Percentiles rank a stretch among this genome's conserved stretches.
These are phyloP conservation scores for Phytophthora megakarya DNA, from an alignment of 352 stramenopile genomes.

Conservation along the genomic window DNA sequence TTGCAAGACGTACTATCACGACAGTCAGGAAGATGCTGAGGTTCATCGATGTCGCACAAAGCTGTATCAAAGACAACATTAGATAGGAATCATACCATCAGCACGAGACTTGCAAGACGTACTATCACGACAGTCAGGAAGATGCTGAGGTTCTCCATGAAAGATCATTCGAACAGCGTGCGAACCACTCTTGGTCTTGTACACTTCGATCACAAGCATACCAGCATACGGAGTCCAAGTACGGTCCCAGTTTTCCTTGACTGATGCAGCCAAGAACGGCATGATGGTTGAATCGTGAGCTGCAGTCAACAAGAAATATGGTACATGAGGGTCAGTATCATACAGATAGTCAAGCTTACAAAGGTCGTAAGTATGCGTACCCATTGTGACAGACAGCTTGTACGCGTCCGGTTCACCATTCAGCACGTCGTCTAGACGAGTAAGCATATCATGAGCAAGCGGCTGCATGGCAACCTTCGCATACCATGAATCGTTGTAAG, in stretches of 20 bases:
- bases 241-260: slow-evolving; percentile 79
- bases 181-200: slow-evolving; percentile 69
- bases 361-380: slow-evolving; percentile 34
- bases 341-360: background rate
- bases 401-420: slow-evolving; percentile 42
- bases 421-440: slow-evolving; percentile 54
- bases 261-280: slow-evolving; percentile 74
- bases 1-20: slow-evolving; percentile 54
- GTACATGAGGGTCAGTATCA: background rate
- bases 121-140: slow-evolving; percentile 82
- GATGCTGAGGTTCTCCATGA: slow-evolving; percentile 67
- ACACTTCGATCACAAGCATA: slow-evolving; percentile 77
- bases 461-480: slow-evolving; percentile 87
- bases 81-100: background rate
- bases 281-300: slow-evolving; percentile 87
- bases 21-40: slow-evolving; percentile 72
- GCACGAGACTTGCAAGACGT: slow-evolving; percentile 1
- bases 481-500: slow-evolving; percentile 83
- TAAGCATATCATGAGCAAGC: slow-evolving; percentile 76
- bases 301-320: slow-evolving; percentile 12
- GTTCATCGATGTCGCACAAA: slow-evolving; percentile 35
- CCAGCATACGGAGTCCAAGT: slow-evolving; percentile 87
- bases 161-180: slow-evolving; percentile 74
- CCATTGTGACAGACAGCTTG: slow-evolving; percentile 81
- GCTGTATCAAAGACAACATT: slow-evolving; percentile 1